Conservation (phyloP, 257 asterid species). For the Craterostigma plantagineum region DNA sequence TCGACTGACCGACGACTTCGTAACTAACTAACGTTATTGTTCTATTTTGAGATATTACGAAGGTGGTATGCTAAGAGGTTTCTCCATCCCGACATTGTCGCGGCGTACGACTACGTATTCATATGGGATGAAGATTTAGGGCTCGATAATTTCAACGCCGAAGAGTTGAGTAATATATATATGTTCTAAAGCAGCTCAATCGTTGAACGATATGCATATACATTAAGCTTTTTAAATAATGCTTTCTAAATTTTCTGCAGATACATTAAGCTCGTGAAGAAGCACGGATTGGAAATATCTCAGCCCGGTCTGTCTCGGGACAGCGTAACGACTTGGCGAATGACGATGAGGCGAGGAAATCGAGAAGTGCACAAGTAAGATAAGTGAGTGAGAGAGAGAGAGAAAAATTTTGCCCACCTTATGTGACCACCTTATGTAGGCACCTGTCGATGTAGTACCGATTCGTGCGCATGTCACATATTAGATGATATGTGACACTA, state of each 20-base stretch:
- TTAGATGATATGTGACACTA: no score
- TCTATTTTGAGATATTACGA: no score
- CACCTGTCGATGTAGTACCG: no score
- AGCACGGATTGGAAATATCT: slow-evolving; percentile 49
- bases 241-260: slow-evolving; percentile 10
- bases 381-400: no score
- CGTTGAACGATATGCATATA: no score
- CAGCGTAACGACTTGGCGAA: slow-evolving; percentile 49
- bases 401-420: no score
- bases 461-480: no score
- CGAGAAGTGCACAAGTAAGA: slow-evolving; percentile 51
- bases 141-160: slow-evolving; percentile 41
- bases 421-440: no score
- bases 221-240: no score
- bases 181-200: no score
- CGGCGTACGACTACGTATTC: slow-evolving; percentile 48
- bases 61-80: slow-evolving; percentile 79
- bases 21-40: no score
- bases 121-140: slow-evolving; percentile 74
- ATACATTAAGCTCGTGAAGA: slow-evolving; percentile 35
- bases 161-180: slow-evolving; percentile 34
- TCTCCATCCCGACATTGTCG: slow-evolving; percentile 57
- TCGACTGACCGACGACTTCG: no score
- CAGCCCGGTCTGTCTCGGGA: slow-evolving; percentile 61
- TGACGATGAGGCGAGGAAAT: slow-evolving; percentile 39